Evolutionary conservation across 192 early-diverging fungal species (phyloP).

Genomic region (Kappamyces sp.): DNA sequence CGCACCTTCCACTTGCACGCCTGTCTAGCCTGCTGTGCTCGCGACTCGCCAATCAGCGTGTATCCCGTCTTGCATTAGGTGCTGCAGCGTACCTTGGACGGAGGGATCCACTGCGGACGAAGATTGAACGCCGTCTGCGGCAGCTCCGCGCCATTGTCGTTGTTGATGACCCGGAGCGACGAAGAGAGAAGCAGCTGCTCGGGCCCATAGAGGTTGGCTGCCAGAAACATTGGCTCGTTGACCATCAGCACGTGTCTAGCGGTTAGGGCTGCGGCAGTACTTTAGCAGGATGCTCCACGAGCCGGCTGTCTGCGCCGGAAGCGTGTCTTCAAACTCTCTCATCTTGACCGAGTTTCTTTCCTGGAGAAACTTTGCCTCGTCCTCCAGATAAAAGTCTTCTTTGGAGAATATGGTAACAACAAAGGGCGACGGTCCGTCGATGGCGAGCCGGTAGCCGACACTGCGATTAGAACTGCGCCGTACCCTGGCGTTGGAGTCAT

Average conservation of each 20-base stretch:
- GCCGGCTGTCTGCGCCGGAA: conserved; percentile 34
- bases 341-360: conserved; percentile 36
- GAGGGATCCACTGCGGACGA: conserved; percentile 25
- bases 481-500: conserved; percentile 32
- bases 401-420: conserved; percentile 38
- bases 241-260: conserved; percentile 32
- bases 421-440: conserved; percentile 40
- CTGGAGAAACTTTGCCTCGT: conserved; percentile 43
- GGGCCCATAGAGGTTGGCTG: conserved; percentile 36
- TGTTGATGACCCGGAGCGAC: conserved; percentile 38
- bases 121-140: conserved; percentile 34
- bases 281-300: conserved; percentile 48
- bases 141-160: conserved; percentile 39
- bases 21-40: conserved; percentile 19
- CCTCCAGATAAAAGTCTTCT: conserved; percentile 41
- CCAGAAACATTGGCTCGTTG: conserved; percentile 32
- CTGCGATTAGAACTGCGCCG: background rate
- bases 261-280: conserved; percentile 13
- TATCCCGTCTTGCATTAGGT: conserved; percentile 37
- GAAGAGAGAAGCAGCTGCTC: conserved; percentile 31
- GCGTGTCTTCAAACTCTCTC: conserved; percentile 44
- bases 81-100: conserved; percentile 34
- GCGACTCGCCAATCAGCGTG: conserved; percentile 39
- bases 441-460: conserved; percentile 28
- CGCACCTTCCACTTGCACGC: conserved; percentile 49